phyloP scores from a whole-genome alignment of 495 filamentous ascomycete genomes.

The Tricharina praecox region DNA sequence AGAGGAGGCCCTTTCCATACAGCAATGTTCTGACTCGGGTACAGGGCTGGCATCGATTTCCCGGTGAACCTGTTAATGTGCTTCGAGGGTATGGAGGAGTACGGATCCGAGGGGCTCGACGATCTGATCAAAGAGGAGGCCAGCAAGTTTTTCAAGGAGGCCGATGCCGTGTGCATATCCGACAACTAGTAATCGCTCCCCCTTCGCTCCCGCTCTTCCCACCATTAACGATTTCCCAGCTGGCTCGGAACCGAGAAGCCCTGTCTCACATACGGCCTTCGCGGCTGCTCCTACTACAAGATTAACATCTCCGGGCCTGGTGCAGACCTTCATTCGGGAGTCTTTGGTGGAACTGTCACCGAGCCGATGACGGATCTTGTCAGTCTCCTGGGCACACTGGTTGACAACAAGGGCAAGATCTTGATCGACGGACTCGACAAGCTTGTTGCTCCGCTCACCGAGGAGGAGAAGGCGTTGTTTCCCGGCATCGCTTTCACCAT shows the following conservation, averaged over 20 bases:
- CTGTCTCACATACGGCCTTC: conserved; percentile 93
- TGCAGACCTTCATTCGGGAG: conserved; percentile 86
- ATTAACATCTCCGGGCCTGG: conserved; percentile 74
- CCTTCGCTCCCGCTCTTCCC: background rate
- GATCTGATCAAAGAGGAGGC: conserved; percentile 81
- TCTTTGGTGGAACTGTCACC: conserved; percentile 88
- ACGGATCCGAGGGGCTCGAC: conserved; percentile 90
- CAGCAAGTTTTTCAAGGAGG: conserved; percentile 81
- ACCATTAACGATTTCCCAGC: conserved; percentile 16
- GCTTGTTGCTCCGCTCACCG: conserved; percentile 70
- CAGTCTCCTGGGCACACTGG: conserved; percentile 59
- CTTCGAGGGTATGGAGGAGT: conserved; percentile 99
- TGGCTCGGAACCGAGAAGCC: conserved; percentile 98
- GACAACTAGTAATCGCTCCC: conserved; percentile 84
- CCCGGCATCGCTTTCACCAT: conserved; percentile 79
- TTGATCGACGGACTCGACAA: conserved; percentile 75
- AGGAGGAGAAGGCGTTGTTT: conserved; percentile 76
- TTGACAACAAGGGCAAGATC: conserved; percentile 81
- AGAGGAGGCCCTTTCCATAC: no score
- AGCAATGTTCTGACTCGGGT: no score
- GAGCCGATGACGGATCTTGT: conserved; percentile 97
- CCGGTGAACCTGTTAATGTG: conserved; percentile 98
- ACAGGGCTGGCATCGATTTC: conserved; percentile 63
- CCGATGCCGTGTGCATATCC: conserved; percentile 93
- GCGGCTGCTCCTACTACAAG: conserved; percentile 92